phyloP scores from a whole-genome alignment of 2,329 filamentous ascomycete genomes.

The Didymella glomerata region DNA sequence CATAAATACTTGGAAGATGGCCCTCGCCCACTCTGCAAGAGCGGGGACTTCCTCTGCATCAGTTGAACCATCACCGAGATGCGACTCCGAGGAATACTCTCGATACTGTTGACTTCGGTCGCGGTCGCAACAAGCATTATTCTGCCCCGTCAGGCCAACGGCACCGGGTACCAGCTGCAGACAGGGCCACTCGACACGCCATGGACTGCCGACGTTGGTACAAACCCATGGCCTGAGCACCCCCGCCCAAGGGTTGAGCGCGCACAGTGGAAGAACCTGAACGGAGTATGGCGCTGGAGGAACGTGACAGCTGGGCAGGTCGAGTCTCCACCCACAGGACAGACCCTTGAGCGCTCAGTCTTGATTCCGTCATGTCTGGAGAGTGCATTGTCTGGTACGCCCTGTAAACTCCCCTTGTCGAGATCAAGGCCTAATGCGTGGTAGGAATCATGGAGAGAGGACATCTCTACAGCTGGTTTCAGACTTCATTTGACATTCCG shows the following conservation, averaged over 20 bases:
- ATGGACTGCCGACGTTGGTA: slow-evolving; percentile 64
- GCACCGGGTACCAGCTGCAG: slow-evolving; percentile 42
- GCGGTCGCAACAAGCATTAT: not conserved
- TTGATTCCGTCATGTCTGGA: slow-evolving; percentile 64
- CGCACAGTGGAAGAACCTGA: slow-evolving; percentile 64
- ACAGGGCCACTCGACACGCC: slow-evolving; percentile 49
- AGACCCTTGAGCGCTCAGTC: slow-evolving; percentile 55
- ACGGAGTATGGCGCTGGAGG: slow-evolving; percentile 67
- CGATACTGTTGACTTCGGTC: slow-evolving; percentile 6
- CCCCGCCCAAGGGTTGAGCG: slow-evolving; percentile 66
- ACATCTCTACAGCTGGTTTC: slow-evolving; percentile 58
- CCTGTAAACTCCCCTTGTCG: slow-evolving; percentile 37
- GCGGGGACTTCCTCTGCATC: not conserved
- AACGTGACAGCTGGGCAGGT: slow-evolving; percentile 53
- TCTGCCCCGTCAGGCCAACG: slow-evolving; percentile 37
- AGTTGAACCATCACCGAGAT: not conserved
- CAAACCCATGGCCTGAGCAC: slow-evolving; percentile 65
- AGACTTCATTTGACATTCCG: slow-evolving; percentile 62
- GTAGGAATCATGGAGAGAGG: slow-evolving; percentile 54
- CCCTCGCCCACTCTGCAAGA: not conserved
- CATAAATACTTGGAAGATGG: slow-evolving; percentile 32
- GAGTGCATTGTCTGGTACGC: slow-evolving; percentile 60
- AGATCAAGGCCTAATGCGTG: not conserved
- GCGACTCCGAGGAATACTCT: not conserved
- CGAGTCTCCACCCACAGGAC: slow-evolving; percentile 56